Evolutionary conservation across 805 yeast genomes (phyloP).

Genomic region (Candida rishiriensis): DNA sequence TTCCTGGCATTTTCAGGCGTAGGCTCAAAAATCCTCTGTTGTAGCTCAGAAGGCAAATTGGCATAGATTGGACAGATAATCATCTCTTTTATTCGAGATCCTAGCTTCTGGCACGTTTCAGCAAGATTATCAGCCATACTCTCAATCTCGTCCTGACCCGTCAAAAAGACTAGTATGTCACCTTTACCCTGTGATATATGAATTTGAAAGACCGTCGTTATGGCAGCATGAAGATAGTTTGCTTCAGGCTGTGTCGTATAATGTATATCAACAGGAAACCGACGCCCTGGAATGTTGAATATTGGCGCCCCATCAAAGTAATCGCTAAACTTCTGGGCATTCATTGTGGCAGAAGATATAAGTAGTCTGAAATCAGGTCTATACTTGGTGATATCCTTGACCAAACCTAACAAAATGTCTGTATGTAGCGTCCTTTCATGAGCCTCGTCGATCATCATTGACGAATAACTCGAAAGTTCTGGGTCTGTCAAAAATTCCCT

Average conservation of each 20-base stretch:
- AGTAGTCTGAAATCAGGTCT: conserved; percentile 71
- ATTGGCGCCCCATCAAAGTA: conserved; percentile 85
- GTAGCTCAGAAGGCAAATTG: conserved; percentile 81
- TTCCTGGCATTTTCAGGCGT: conserved; percentile 78
- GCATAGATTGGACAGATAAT: conserved; percentile 87
- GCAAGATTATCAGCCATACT: conserved; percentile 63
- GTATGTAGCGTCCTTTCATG: conserved; percentile 95
- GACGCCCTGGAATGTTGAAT: conserved; percentile 84
- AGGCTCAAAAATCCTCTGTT: conserved; percentile 76
- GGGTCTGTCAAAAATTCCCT: conserved; percentile 82
- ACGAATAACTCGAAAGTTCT: conserved; percentile 62
- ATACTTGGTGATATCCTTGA: conserved; percentile 61
- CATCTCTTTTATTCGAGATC: conserved; percentile 55
- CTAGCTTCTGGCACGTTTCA: conserved; percentile 63
- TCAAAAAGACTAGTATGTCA: conserved; percentile 84
- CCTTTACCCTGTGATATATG: conserved; percentile 71
- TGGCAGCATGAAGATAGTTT: conserved; percentile 84
- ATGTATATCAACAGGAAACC: conserved; percentile 85
- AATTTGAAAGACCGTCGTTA: conserved; percentile 82
- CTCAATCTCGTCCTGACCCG: conserved; percentile 97
- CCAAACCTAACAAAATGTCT: conserved; percentile 71
- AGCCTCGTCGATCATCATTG: conserved; percentile 93
- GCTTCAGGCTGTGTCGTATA: conserved; percentile 87
- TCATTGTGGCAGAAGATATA: conserved; percentile 92
- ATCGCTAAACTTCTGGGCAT: conserved; percentile 79